A percentile compares a stretch with the other conserved stretches of the same genome.
phyloP scores from a whole-genome alignment of 2,329 filamentous ascomycete species.

The Pseudopithomyces chartarum region DNA sequence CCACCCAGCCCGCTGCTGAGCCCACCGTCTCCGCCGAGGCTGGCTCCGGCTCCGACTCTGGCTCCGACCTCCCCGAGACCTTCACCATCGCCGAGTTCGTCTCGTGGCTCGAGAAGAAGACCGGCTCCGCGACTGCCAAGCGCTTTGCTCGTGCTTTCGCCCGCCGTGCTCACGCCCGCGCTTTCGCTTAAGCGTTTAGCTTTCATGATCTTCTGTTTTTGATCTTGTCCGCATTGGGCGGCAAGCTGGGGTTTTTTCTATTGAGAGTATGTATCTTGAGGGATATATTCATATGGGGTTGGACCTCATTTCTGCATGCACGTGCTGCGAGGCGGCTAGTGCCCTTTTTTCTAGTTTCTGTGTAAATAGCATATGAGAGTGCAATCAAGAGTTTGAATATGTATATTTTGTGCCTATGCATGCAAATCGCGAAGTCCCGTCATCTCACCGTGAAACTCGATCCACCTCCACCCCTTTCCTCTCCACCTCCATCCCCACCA shows the following conservation, averaged over 20 bases:
- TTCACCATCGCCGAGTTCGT: constrained; percentile 39
- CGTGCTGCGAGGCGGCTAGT: constrained; percentile 1
- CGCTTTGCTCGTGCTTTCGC: constrained; percentile 21
- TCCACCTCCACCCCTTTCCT: constrained; percentile 7
- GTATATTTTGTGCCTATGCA: no score
- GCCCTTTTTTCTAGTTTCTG: constrained; percentile 9
- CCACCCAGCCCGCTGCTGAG: constrained; percentile 8
- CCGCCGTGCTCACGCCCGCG: constrained; percentile 43
- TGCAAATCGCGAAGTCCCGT: no score
- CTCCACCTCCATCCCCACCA: constrained; percentile 39
- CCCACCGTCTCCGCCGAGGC: constrained; percentile 15
- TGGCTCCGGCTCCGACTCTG: constrained; percentile 14
- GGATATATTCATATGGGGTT: constrained; percentile 1
- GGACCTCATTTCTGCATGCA: constrained; percentile 1
- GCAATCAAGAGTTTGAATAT: constrained; percentile 3
- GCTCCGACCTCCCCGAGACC: constrained; percentile 29
- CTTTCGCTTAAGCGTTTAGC: constrained; percentile 43
- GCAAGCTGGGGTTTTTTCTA: not conserved
- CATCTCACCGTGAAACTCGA: not conserved
- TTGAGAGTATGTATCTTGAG: constrained; percentile 8
- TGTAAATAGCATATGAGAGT: constrained; percentile 10
- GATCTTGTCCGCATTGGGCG: not conserved
- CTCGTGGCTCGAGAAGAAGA: constrained; percentile 32
- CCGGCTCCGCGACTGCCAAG: constrained; percentile 17
- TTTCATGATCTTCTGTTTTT: not conserved